phyloP scores from a whole-genome alignment of 768 basidiomycete species.

The Boletus edulis region DNA sequence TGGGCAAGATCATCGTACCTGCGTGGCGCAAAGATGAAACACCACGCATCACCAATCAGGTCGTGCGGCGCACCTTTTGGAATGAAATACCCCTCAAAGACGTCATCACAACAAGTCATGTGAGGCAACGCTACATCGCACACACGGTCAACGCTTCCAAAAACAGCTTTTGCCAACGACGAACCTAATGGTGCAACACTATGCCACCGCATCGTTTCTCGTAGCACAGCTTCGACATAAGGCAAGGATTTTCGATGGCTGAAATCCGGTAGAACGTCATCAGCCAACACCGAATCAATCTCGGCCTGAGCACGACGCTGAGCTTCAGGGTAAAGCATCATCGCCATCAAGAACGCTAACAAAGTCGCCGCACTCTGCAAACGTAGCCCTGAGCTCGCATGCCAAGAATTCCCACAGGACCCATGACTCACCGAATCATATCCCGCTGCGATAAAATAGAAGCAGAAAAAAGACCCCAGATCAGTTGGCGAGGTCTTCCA shows the following conservation, averaged over 20 bases:
- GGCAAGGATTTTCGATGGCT: constrained; percentile 23
- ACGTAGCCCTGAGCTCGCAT: neutral
- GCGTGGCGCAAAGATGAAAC: constrained; percentile 1
- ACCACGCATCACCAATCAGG: neutral
- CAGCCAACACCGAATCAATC: constrained; percentile 24
- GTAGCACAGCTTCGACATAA: constrained; percentile 30
- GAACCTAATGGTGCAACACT: constrained; percentile 28
- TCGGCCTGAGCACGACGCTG: constrained; percentile 31
- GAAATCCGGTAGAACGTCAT: constrained; percentile 23
- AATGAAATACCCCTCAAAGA: constrained; percentile 41
- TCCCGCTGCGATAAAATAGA: constrained; percentile 16
- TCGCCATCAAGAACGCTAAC: constrained; percentile 26
- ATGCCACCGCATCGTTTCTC: constrained; percentile 35
- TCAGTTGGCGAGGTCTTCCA: neutral
- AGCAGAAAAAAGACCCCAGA: neutral
- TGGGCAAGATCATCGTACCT: constrained; percentile 28
- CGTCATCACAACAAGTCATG: constrained; percentile 37
- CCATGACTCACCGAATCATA: constrained; percentile 23
- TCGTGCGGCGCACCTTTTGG: constrained; percentile 31
- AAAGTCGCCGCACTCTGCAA: constrained; percentile 24
- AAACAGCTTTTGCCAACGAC: neutral
- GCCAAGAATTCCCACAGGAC: neutral
- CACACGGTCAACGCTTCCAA: constrained; percentile 4
- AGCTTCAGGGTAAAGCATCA: constrained; percentile 30
- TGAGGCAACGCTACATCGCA: constrained; percentile 25